A percentile compares a stretch with the other conserved stretches of the same genome.
Conservation (phyloP, 2,329 filamentous ascomycete genomes). For the Setomelanomma holmii region DNA sequence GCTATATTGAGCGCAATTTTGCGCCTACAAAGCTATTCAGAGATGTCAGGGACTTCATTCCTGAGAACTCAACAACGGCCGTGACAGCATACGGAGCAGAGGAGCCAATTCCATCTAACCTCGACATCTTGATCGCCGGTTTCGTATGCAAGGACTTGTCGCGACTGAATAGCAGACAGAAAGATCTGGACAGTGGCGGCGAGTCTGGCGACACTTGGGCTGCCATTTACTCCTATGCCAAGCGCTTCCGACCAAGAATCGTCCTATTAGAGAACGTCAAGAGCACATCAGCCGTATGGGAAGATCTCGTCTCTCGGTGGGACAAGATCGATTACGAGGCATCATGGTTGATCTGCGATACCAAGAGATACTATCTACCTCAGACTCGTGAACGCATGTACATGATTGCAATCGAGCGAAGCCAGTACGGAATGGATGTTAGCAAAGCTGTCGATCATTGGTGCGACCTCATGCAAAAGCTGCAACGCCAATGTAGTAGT, state of each 20-base stretch:
- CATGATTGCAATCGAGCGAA: conserved; percentile 53
- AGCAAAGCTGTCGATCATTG: conserved; percentile 46
- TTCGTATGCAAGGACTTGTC: conserved; percentile 82
- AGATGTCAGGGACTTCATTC: conserved; percentile 55
- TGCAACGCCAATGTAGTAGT: conserved; percentile 66
- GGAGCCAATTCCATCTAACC: conserved; percentile 61
- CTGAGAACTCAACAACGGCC: conserved; percentile 56
- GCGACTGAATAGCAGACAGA: conserved; percentile 64
- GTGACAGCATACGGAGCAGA: conserved; percentile 72
- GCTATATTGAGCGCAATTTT: conserved; percentile 57
- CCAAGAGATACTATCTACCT: conserved; percentile 75
- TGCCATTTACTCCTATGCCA: conserved; percentile 65
- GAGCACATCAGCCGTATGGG: conserved; percentile 62
- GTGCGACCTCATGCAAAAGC: conserved; percentile 52
- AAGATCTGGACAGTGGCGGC: conserved; percentile 61
- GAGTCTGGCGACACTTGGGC: conserved; percentile 72
- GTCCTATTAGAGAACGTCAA: conserved; percentile 77
- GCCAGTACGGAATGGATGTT: conserved; percentile 19
- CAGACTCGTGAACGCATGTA: conserved; percentile 64
- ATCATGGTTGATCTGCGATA: conserved; percentile 62
- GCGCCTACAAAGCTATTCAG: conserved; percentile 51
- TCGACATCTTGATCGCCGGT: conserved; percentile 74
- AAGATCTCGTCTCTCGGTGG: conserved; percentile 56
- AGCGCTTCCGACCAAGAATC: conserved; percentile 64
- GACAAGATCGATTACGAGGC: conserved; percentile 63